These are phyloP conservation scores for Calocybe gangraenosa DNA, from an alignment of 768 basidiomycete species.

Conservation along the genomic window DNA sequence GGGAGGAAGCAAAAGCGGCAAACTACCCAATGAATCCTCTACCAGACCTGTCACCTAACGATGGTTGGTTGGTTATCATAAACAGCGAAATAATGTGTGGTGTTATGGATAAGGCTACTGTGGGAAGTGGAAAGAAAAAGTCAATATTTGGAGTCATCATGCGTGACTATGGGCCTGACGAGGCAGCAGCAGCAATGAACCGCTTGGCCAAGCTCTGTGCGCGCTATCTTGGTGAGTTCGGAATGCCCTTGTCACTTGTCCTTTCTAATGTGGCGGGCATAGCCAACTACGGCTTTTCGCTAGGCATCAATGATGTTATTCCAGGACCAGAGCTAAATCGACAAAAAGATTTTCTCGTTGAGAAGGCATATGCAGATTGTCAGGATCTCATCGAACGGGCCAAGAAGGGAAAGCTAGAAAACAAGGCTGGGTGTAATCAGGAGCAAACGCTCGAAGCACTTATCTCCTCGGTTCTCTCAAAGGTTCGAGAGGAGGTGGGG, in stretches of 20 bases:
- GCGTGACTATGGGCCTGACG: conserved; percentile 93
- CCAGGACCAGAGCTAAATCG: conserved; percentile 80
- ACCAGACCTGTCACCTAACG: conserved; percentile 90
- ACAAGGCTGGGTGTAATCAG: conserved; percentile 96
- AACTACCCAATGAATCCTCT: conserved; percentile 66
- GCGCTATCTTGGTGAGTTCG: conserved; percentile 74
- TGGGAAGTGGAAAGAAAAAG: conserved; percentile 98
- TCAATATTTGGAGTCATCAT: conserved; percentile 98
- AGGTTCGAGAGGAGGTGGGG: conserved; percentile 94
- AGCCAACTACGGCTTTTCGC: conserved; percentile 97
- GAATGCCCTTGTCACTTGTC: background rate
- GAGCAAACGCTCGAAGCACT: conserved; percentile 97
- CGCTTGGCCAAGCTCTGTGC: conserved; percentile 93
- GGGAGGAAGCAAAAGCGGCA: conserved; percentile 65
- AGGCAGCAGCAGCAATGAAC: conserved; percentile 94
- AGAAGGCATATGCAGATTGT: conserved; percentile 85
- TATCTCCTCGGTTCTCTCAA: conserved; percentile 89
- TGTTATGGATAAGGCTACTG: conserved; percentile 97
- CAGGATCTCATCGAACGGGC: conserved; percentile 84
- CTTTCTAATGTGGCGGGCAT: conserved; percentile 13
- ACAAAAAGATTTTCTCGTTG: conserved; percentile 84
- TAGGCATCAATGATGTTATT: conserved; percentile 98
- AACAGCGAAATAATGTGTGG: conserved; percentile 99
- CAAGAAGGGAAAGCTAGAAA: conserved; percentile 88
- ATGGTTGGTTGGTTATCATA: conserved; percentile 94